A percentile compares a stretch with the other conserved stretches of the same genome.
These are phyloP conservation scores for Coffea eugenioides DNA, from an alignment of 257 asterid species.

Conservation along the genomic window DNA sequence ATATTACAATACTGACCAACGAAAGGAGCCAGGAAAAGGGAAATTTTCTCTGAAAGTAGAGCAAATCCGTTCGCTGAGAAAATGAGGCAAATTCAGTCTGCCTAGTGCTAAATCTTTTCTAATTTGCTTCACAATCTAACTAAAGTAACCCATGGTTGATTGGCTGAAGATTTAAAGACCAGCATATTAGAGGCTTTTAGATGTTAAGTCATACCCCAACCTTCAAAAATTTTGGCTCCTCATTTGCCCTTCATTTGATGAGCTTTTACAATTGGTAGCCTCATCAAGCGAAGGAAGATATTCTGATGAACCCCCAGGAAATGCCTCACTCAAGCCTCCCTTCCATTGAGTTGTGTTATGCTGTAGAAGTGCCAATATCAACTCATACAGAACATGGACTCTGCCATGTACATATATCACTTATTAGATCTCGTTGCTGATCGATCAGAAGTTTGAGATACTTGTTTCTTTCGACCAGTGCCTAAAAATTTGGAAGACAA, in stretches of 20 bases:
- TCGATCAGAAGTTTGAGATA: conserved; percentile 65
- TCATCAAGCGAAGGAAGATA: background rate
- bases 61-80: background rate
- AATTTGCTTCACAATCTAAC: background rate
- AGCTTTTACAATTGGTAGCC: background rate
- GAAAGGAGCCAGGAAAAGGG: background rate
- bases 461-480: conserved; percentile 60
- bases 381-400: conserved; percentile 67
- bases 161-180: background rate
- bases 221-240: background rate
- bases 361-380: background rate
- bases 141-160: background rate
- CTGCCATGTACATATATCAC: conserved; percentile 83
- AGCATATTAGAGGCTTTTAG: background rate
- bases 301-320: background rate
- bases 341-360: background rate
- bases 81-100: background rate
- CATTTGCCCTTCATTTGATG: background rate
- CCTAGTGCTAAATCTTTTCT: background rate
- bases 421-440: conserved; percentile 65
- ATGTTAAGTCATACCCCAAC: background rate
- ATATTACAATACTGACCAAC: background rate
- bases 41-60: background rate
- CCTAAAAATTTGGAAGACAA: conserved; percentile 37
- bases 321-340: background rate